Conservation (phyloP, 257 asterid species). For the Jacaranda copaia region DNA sequence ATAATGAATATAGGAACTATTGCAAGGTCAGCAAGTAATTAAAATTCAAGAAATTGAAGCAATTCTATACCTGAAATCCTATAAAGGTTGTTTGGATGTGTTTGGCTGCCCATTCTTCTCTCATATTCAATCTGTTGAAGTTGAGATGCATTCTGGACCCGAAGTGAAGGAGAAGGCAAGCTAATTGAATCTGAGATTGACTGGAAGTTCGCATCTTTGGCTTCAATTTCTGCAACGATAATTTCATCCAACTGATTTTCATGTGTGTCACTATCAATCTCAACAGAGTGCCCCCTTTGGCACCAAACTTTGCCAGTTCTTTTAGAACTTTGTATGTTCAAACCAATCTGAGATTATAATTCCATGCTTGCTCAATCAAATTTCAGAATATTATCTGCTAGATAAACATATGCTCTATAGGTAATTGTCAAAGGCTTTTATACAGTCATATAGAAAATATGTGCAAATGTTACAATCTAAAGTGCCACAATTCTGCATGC, state of each 20-base stretch:
- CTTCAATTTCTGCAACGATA: conserved; percentile 47
- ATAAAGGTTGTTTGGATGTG: conserved; percentile 73
- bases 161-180: conserved; percentile 60
- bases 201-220: conserved; percentile 45
- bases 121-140: conserved; percentile 41
- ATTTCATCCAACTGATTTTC: conserved; percentile 52
- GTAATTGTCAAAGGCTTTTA: neutral
- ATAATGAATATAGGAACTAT: conserved; percentile 21
- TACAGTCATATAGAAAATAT: neutral
- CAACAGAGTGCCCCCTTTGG: conserved; percentile 59
- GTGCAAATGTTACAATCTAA: neutral
- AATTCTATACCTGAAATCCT: conserved; percentile 69
- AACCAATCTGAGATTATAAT: conserved; percentile 20
- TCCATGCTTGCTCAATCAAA: conserved; percentile 27
- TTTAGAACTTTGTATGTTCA: conserved; percentile 51
- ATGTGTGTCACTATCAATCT: conserved; percentile 48
- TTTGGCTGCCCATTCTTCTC: conserved; percentile 74
- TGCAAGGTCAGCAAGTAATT: conserved; percentile 25
- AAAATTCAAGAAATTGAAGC: neutral
- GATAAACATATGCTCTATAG: neutral
- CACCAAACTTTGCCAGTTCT: conserved; percentile 58
- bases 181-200: conserved; percentile 50
- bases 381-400: neutral
- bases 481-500: too few species aligned
- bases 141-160: conserved; percentile 55